Conservation (phyloP, 345 rosid genomes). For the Rhizophora mangle region DNA sequence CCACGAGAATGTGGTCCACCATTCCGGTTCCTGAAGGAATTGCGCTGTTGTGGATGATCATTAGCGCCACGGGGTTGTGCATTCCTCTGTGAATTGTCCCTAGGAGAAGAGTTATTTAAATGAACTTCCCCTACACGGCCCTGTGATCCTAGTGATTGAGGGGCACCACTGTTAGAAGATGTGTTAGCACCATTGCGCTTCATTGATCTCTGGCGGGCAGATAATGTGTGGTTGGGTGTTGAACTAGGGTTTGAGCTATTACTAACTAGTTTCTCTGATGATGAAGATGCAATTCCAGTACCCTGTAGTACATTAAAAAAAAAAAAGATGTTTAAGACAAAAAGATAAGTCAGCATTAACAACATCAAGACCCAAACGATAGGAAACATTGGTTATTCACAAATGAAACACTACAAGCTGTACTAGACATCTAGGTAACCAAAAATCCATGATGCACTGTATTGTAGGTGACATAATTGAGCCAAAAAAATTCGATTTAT, state of each 20-base stretch:
- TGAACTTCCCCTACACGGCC: constrained; percentile 33
- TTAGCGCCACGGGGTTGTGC: constrained; percentile 47
- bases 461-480: no score
- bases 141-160: constrained; percentile 43
- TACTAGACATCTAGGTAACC: no score
- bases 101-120: constrained; percentile 42
- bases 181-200: constrained; percentile 33
- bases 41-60: constrained; percentile 55
- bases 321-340: not conserved
- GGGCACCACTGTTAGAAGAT: constrained; percentile 35
- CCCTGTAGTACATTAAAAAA: constrained; percentile 29
- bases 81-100: constrained; percentile 53
- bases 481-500: no score
- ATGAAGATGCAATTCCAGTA: constrained; percentile 22
- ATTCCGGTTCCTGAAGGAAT: constrained; percentile 60
- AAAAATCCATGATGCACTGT: no score
- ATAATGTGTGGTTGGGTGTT: constrained; percentile 30
- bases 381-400: no score
- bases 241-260: constrained; percentile 33
- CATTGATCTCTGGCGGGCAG: constrained; percentile 40
- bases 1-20: constrained; percentile 46
- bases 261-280: constrained; percentile 38
- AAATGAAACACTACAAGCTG: no score
- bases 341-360: no score
- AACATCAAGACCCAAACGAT: no score